Conservation (phyloP, 2,329 filamentous ascomycete species). For the Cadophora malorum region DNA sequence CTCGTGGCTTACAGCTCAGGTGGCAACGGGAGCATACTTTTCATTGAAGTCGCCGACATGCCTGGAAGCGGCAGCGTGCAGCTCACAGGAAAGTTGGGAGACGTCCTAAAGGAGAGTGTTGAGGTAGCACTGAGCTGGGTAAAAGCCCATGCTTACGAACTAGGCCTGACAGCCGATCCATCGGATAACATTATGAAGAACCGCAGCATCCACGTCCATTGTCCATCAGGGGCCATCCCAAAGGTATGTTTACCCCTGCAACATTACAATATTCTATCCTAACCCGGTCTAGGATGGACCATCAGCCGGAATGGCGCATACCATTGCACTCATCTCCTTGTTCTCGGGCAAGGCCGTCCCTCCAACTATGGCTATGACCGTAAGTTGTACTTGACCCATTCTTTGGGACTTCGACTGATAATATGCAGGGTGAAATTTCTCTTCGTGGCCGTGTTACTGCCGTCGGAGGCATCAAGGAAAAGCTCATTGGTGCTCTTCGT, state of each 20-base stretch:
- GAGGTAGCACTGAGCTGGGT: conserved; percentile 98
- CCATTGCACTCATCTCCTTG: conserved; percentile 88
- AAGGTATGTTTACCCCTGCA: conserved; percentile 73
- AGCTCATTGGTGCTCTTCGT: conserved; percentile 90
- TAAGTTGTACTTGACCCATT: conserved; percentile 49
- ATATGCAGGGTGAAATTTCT: conserved; percentile 64
- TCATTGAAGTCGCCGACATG: conserved; percentile 98
- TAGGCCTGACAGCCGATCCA: conserved; percentile 81
- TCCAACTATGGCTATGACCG: conserved; percentile 94
- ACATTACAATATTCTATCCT: background rate
- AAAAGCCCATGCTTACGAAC: conserved; percentile 90
- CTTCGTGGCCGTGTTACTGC: conserved; percentile 90
- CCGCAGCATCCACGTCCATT: conserved; percentile 94
- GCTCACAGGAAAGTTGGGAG: conserved; percentile 93
- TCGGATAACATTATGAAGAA: conserved; percentile 95
- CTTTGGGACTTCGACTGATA: conserved; percentile 31
- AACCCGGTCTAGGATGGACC: conserved; percentile 70
- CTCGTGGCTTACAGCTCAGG: conserved; percentile 94
- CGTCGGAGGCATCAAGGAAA: conserved; percentile 98
- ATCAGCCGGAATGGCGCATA: conserved; percentile 90
- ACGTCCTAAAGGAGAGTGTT: conserved; percentile 95
- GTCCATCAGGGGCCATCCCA: conserved; percentile 90
- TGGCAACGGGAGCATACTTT: conserved; percentile 93
- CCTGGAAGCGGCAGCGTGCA: conserved; percentile 91
- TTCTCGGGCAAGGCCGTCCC: conserved; percentile 87